Evolutionary conservation across 164 flowering plant genomes (phyloP), one percentile per base, ranked within the genome.

Genomic region (Berberis thunbergii): DNA sequence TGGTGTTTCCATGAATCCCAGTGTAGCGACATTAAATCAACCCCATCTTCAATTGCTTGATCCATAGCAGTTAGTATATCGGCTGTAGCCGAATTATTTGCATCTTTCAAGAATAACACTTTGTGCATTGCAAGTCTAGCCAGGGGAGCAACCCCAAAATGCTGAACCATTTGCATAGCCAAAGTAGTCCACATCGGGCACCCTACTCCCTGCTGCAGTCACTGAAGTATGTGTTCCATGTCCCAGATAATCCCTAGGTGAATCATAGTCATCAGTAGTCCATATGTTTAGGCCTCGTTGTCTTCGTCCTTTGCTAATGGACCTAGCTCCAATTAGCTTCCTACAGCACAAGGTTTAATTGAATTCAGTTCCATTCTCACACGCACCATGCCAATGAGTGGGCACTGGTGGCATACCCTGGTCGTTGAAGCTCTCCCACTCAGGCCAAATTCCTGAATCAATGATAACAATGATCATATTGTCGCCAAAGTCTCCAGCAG

Each of bases 81-180:
- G 1, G 65, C 68, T 1, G 75, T 68, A 0, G 78, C 84, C 1
- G 66, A 42, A 3, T 69, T 64, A 3, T 12, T 57, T 1, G 56
- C 9, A 45, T 48, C 68, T 1, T 45, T 60, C 0, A 40, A 6
- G 44, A 70, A 81, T 2, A 75, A 0, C 6, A 69, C 78, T 55
- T 81, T 81, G 77, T 81, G 79, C 78, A 81, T 77, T 38, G 85
- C 82, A 0, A 81, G 43, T 53, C 76, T 43, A 0, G 85, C 79
- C 41, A 10, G 26, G 4, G 77, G 78, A 0, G 81, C 80, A 0
- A 78, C 12, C 6, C 84, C 82, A 0, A 2, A 4, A 48, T 6
- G 82, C 79, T 6, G 72, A 68, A 2, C 85, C 85, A 54, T 64
- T 57, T 0, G 85, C 81, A 54, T 79, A 79, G 0, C 85, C 82